Conservation (phyloP, 179 eudicot species). For the Spinacia oleracea region DNA sequence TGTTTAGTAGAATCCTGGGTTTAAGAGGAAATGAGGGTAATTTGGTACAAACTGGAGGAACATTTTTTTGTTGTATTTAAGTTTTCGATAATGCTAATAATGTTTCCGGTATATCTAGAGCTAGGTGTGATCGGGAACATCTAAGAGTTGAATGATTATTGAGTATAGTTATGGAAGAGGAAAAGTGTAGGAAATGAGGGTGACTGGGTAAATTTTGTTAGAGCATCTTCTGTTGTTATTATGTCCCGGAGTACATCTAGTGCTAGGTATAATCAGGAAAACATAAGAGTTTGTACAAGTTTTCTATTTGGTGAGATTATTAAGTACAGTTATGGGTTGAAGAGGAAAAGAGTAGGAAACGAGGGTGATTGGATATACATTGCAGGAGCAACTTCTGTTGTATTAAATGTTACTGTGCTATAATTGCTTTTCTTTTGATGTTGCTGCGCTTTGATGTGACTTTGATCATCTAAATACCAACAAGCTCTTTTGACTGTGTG, state of each 20-base stretch:
- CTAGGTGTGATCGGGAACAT: not conserved
- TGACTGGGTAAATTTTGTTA: not conserved
- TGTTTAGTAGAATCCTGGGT: not conserved
- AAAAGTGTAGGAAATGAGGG: not conserved
- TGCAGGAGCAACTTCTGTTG: not conserved
- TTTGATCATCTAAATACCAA: not conserved
- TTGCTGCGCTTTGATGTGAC: not conserved
- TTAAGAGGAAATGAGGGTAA: conserved; percentile 3
- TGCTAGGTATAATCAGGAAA: too few relatives aligned
- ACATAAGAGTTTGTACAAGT: too few relatives aligned
- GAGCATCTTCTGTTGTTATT: not conserved
- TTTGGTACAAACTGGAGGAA: not conserved
- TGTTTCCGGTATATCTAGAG: too few relatives aligned
- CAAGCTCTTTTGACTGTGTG: not conserved
- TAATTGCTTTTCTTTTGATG: not conserved
- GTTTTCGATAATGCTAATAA: too few relatives aligned
- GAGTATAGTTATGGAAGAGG: not conserved
- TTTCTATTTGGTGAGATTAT: not conserved
- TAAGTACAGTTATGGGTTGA: not conserved
- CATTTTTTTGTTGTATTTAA: not conserved
- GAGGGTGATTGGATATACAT: not conserved
- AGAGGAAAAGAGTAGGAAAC: not conserved
- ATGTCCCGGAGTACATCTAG: too few relatives aligned
- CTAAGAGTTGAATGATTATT: not conserved
- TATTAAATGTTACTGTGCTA: not conserved